These are phyloP conservation scores for Chrysopogon serrulatus DNA, from an alignment of 176 grass and related monocot species.

Conservation along the genomic window DNA sequence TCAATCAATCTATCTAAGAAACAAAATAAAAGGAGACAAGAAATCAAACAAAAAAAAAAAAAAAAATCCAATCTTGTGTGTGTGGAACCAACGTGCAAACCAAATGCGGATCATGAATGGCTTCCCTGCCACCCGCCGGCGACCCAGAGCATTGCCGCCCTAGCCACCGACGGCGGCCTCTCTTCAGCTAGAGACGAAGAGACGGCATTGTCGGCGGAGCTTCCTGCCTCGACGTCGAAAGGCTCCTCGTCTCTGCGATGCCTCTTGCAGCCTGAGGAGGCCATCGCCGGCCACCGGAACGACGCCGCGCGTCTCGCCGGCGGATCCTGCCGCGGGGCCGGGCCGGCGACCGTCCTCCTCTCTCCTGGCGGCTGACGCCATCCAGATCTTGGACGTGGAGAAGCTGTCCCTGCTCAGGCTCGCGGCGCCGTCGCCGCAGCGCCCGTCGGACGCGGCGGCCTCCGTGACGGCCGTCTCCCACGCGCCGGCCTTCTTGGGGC, in stretches of 20 bases:
- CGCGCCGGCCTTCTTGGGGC: slow-evolving; percentile 40
- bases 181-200: slow-evolving; percentile 31
- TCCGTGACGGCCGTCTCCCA: slow-evolving; percentile 46
- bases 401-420: slow-evolving; percentile 65
- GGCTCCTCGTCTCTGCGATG: not conserved
- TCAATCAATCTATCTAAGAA: not conserved
- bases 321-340: not conserved
- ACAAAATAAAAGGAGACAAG: not conserved
- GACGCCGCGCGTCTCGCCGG: slow-evolving; percentile 42
- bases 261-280: slow-evolving; percentile 4
- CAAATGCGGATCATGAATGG: slow-evolving; percentile 36
- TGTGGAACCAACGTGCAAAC: not conserved
- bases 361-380: not conserved
- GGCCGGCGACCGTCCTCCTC: slow-evolving; percentile 5
- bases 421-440: not conserved
- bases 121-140: slow-evolving; percentile 42
- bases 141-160: slow-evolving; percentile 48
- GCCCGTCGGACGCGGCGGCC: not conserved
- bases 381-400: slow-evolving; percentile 81
- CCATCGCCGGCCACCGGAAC: slow-evolving; percentile 57
- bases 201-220: not conserved
- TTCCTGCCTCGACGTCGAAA: slow-evolving; percentile 40
- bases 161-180: slow-evolving; percentile 38
- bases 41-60: not conserved
- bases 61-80: not conserved